Base-by-base conservation (phyloP, 129 eudicot genomes). In the Saposhnikovia divaricata region DNA sequence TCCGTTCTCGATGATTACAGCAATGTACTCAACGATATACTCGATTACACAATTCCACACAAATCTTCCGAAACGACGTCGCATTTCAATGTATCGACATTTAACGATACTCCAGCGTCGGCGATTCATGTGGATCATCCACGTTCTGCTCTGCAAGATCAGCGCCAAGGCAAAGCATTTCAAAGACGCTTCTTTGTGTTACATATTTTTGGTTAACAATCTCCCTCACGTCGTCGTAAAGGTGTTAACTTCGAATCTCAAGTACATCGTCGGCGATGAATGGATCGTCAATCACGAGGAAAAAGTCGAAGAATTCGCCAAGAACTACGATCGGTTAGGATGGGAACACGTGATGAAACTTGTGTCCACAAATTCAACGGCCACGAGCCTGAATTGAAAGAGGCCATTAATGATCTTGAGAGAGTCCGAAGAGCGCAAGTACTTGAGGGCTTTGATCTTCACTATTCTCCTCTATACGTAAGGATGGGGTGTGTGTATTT, bases 181-280 rank as follows among this genome's bases (percentile, higher is more conserved):
- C 90, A 89, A 86, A 84, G 92, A 90, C 77, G 88, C 89, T 0
- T 85, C 97, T 21, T 80, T 83, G 4, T 72, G 91, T 34, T 90
- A 90, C 78, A 59, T 92, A 11, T 90, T 88, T 81, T 83, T 90
- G 28, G 96, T 96, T 10, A 92, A 90, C 78, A 92, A 92, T 53
- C 87, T 90, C 37, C 93, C 86, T n/a, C 78, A 88, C 86, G 77
- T 92, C 75, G 79, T 90, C 81, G 77, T 74, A 5, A 88, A 86
- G 59, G 91, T 85, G 50, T 83, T 81, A 7, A 81, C 88, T 6
- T 92, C 97, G 0, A 90, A 89, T 39, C 84, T 92, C 61, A 84
- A 81, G 55, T 84, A 87, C n/a, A 82, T 88, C 68, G 86, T 92
- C 25, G 97, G 97, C 75, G 93, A 90, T 51, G 93, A 90, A 2